Conservation (phyloP, 1,284 basidiomycete species). For the Puccinia hordei region DNA sequence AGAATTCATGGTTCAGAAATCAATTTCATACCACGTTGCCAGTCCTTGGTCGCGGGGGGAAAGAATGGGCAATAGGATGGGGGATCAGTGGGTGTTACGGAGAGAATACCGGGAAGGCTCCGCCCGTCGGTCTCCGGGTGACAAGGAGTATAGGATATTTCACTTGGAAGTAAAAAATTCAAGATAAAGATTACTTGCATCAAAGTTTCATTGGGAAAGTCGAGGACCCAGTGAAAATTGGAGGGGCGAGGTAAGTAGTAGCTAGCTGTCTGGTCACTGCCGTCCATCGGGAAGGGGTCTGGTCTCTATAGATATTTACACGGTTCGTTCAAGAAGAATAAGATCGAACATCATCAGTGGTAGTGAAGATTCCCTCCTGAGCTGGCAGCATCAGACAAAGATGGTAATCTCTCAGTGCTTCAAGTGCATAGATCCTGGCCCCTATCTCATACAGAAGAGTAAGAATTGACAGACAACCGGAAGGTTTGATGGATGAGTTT, state of each 20-base stretch:
- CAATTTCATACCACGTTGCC: constrained; percentile 14
- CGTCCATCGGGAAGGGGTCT: constrained; percentile 11
- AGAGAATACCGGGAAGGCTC: constrained; percentile 16
- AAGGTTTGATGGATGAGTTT: constrained; percentile 3
- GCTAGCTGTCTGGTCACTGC: neutral
- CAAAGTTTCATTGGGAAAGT: constrained; percentile 27
- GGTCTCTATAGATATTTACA: neutral
- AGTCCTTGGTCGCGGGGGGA: constrained; percentile 12
- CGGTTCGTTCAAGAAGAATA: constrained; percentile 7
- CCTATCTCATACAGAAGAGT: constrained; percentile 14
- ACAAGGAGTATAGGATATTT: neutral
- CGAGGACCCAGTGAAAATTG: neutral
- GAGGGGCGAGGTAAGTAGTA: neutral
- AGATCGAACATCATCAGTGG: constrained; percentile 21
- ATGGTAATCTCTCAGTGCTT: constrained; percentile 6
- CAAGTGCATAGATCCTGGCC: constrained; percentile 5
- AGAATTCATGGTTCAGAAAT: neutral
- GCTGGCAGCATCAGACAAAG: constrained; percentile 11
- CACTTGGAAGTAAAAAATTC: constrained; percentile 7
- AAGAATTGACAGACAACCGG: constrained; percentile 15
- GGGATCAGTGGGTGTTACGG: constrained; percentile 16
- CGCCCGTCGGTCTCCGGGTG: constrained; percentile 20
- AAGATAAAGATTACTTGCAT: neutral
- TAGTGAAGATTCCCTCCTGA: constrained; percentile 1
- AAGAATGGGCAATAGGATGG: constrained; percentile 13